Base-by-base conservation (phyloP, 345 rosid genomes). In the Hevea brasiliensis region DNA sequence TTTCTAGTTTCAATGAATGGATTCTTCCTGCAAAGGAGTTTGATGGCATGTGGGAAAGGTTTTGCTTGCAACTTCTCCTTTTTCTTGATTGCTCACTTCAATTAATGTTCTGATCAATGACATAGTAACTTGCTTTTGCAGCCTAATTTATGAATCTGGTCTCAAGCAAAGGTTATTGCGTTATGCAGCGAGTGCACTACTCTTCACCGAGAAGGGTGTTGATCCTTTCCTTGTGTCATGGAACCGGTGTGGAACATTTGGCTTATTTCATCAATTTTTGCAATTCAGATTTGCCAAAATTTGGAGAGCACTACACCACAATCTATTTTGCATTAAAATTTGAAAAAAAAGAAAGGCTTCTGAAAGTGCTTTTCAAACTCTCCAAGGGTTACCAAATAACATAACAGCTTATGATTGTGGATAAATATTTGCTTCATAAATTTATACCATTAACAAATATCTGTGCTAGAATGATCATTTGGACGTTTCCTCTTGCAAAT, bases 41-140 rank as follows among this genome's bases (percentile, higher is more conserved):
- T 81, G 96, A 95, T 83, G 98, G 99, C 83, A 81, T 95, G 94
- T 95, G 99, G 98, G 98, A 95, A 82, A 95, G 99, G 99, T 95
- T 55, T 32, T 81, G 81, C 81, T 45, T 77, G 56, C 21, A 55
- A 35, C 62, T 70, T 47, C 41, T 32, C 0, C 10, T 35, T 71
- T 15, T 58, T 71, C 32, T 50, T 75, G 7, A 13, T 61, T 21
- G 29, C 54, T 27, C 65, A 60, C 37, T 58, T 61, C 40, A 4
- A 8, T 68, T 65, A 59, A 45, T 70, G 32, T 18, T 44, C 8
- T 79, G 42, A 26, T 17, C 17, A 27, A 27, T 55, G 56, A 65
- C n/a, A 44, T 61, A 37, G 20, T 58, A 37, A 70, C 66, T 77
- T 72, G 54, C 67, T 80, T 14, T 73, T 86, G 86, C 88, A 95